Evolutionary conservation across 495 filamentous ascomycete species (phyloP).

Genomic region (Xylaria nigripes): DNA sequence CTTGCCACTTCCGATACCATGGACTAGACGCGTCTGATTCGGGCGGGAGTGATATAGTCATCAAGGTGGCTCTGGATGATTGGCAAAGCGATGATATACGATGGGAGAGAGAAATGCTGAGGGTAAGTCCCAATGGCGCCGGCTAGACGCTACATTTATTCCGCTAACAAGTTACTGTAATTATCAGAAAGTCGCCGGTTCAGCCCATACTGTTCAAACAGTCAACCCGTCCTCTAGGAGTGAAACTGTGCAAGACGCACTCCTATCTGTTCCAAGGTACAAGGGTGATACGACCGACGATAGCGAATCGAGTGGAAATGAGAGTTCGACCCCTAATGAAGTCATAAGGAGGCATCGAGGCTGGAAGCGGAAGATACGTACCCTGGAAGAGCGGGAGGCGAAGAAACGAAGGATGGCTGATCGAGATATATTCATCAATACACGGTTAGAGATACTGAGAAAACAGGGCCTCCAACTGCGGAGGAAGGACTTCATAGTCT

Average conservation of each 20-base stretch:
- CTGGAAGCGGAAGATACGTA: background rate
- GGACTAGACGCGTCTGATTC: background rate
- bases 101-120: conserved; percentile 4
- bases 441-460: too few relatives aligned
- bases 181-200: conserved; percentile 3
- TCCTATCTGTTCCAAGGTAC: background rate
- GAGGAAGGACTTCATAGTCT: conserved; percentile 2
- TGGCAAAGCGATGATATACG: background rate
- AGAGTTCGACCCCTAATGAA: background rate
- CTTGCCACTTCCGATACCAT: background rate
- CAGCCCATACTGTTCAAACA: conserved; percentile 4
- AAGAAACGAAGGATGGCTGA: background rate
- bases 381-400: background rate
- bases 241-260: background rate
- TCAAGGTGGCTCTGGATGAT: background rate
- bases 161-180: background rate
- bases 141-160: background rate
- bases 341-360: background rate
- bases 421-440: too few relatives aligned
- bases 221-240: background rate
- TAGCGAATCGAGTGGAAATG: conserved; percentile 9
- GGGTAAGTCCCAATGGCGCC: background rate
- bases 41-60: background rate
- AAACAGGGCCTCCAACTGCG: too few relatives aligned
- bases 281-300: conserved; percentile 1